Base-by-base conservation (phyloP, 2,329 filamentous ascomycete genomes). In the Monilinia vaccinii-corymbosi region DNA sequence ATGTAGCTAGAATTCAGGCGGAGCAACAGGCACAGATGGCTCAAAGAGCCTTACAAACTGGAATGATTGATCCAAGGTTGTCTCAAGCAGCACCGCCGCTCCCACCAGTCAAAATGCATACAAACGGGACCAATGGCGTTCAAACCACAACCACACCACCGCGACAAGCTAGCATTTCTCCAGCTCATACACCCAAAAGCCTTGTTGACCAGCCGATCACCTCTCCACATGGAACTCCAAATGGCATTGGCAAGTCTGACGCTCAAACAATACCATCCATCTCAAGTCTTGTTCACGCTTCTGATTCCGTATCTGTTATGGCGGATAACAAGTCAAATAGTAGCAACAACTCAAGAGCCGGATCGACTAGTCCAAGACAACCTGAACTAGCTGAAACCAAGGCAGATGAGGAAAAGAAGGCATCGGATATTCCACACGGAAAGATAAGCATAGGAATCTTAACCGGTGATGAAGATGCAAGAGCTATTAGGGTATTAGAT, bases 401-500 rank as follows among this genome's bases (percentile, higher is more conserved):
- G 58, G 11, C n/a, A 21, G 50, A 32, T 2, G 50, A 42, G 18
- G 25, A 42, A 53, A 42, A 53, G 50, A 53, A 53, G 16, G 7
- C 18, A 42, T 53, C 36, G 4, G 25, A 25, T 42, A 82, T 83
- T 53, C 80, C 79, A 9, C 80, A 76, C 55, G 78, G 81, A 62
- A 82, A 82, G 64, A 72, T 82, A 31, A 80, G 78, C 6, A 64
- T 62, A 23, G 57, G 65, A 48, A 14, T 21, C 14, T 44, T 18
- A 36, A 82, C 82, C 21, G 58, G 66, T 46, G 83, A 81, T 21
- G 86, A 89, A 70, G 87, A 89, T 65, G 80, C 79, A 62, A 77
- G 85, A 65, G 85, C 85, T 1, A 72, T 89, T 49, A 79, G 83
- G 64, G 84, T 88, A 69, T 75, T 90, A 53, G 83, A 90, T 71